Conservation (phyloP, 2,329 filamentous ascomycete genomes). For the Colletotrichum tanaceti region DNA sequence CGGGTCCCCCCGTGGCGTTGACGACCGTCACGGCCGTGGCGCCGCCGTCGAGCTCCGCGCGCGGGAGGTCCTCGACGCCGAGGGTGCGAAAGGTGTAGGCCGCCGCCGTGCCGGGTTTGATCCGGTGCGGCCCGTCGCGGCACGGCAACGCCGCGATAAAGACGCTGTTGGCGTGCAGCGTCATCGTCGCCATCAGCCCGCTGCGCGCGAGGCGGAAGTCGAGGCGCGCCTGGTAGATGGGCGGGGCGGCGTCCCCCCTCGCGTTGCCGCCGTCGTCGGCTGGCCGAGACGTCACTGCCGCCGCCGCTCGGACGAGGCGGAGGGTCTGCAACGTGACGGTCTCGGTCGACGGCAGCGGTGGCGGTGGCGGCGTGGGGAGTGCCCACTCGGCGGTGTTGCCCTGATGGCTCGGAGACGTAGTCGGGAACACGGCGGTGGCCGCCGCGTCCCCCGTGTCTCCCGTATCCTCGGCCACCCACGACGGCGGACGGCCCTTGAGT, state of each 20-base stretch:
- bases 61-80: background rate
- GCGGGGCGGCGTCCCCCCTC: background rate
- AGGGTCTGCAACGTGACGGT: background rate
- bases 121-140: background rate
- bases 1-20: background rate
- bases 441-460: background rate
- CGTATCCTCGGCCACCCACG: background rate
- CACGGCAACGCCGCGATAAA: background rate
- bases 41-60: too few relatives aligned
- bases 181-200: background rate
- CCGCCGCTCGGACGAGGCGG: background rate
- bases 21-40: background rate
- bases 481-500: background rate
- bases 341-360: too few relatives aligned
- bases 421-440: background rate
- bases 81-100: background rate
- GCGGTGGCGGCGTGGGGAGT: background rate
- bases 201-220: background rate
- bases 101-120: background rate
- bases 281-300: background rate
- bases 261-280: background rate
- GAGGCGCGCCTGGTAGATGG: background rate
- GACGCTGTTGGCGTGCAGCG: background rate
- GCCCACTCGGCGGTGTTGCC: background rate
- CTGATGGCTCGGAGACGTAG: too few relatives aligned